Conservation (phyloP, 2,329 filamentous ascomycete genomes). For the Cladophialophora carrionii region DNA sequence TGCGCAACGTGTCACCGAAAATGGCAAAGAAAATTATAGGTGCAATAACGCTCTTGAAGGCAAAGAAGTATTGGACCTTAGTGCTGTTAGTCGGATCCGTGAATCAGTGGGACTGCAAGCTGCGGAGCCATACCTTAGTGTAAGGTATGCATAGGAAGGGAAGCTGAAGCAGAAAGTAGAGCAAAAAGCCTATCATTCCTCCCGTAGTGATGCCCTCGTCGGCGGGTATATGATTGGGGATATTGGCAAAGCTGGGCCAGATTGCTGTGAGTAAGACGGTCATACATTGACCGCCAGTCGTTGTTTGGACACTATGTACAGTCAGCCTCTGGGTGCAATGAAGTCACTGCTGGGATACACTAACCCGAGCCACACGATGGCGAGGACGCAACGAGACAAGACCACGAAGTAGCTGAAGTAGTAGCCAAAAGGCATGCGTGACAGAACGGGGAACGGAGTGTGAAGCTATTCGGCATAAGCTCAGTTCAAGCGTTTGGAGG, state of each 20-base stretch:
- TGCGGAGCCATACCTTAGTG: slow-evolving; percentile 22
- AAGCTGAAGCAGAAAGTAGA: slow-evolving; percentile 53
- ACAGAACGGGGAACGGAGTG: slow-evolving; percentile 60
- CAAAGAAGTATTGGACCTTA: slow-evolving; percentile 35
- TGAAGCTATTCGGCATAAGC: slow-evolving; percentile 47
- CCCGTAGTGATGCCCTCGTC: slow-evolving; percentile 52
- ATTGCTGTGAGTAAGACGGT: slow-evolving; percentile 47
- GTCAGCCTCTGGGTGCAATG: slow-evolving; percentile 50
- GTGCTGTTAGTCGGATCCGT: neutral
- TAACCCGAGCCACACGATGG: slow-evolving; percentile 57
- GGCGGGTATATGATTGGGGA: slow-evolving; percentile 48
- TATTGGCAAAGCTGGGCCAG: slow-evolving; percentile 52
- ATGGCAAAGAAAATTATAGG: slow-evolving; percentile 35
- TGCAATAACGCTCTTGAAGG: slow-evolving; percentile 35
- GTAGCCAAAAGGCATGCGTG: slow-evolving; percentile 61
- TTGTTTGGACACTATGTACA: slow-evolving; percentile 32
- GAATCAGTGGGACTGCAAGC: too few species aligned
- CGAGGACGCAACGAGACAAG: slow-evolving; percentile 57
- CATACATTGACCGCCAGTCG: slow-evolving; percentile 36
- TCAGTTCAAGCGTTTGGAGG: slow-evolving; percentile 13
- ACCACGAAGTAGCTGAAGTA: slow-evolving; percentile 61
- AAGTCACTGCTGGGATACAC: slow-evolving; percentile 54
- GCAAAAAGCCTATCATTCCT: slow-evolving; percentile 50
- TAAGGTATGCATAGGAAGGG: slow-evolving; percentile 49
- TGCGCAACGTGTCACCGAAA: slow-evolving; percentile 32